Conservation (phyloP, 176 grass and related monocot genomes). For the Cenchrus purpureus region DNA sequence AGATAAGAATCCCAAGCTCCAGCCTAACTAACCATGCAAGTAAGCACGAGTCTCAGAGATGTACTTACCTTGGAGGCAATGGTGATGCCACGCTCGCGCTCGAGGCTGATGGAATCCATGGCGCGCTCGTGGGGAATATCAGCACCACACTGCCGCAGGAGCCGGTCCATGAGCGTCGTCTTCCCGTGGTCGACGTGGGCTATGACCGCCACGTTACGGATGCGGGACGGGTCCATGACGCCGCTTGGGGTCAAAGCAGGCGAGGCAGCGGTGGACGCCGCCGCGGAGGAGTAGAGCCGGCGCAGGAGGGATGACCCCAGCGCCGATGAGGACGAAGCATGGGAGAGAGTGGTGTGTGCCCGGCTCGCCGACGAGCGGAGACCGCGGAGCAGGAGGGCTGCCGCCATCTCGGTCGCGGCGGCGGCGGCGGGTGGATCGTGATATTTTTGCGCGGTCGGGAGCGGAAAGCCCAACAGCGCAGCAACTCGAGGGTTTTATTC, state of each 20-base stretch:
- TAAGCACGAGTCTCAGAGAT: neutral
- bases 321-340: constrained; percentile 10
- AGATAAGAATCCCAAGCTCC: neutral
- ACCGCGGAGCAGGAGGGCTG: constrained; percentile 71
- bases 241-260: constrained; percentile 35
- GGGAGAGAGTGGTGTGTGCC: neutral
- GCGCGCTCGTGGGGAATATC: constrained; percentile 94
- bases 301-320: constrained; percentile 40
- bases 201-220: constrained; percentile 95
- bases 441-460: constrained; percentile 37
- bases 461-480: constrained; percentile 24
- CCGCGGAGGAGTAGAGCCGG: constrained; percentile 54
- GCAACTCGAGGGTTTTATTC: constrained; percentile 24
- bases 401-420: constrained; percentile 60
- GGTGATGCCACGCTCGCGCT: constrained; percentile 92
- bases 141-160: constrained; percentile 87
- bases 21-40: constrained; percentile 11
- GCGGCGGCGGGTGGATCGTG: constrained; percentile 34
- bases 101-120: constrained; percentile 92
- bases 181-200: constrained; percentile 98
- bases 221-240: constrained; percentile 60
- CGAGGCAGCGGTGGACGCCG: constrained; percentile 45
- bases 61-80: constrained; percentile 83
- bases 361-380: constrained; percentile 58
- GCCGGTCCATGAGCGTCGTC: constrained; percentile 97